Conservation (phyloP, 2,329 filamentous ascomycete genomes). For the Apiospora aurea region DNA sequence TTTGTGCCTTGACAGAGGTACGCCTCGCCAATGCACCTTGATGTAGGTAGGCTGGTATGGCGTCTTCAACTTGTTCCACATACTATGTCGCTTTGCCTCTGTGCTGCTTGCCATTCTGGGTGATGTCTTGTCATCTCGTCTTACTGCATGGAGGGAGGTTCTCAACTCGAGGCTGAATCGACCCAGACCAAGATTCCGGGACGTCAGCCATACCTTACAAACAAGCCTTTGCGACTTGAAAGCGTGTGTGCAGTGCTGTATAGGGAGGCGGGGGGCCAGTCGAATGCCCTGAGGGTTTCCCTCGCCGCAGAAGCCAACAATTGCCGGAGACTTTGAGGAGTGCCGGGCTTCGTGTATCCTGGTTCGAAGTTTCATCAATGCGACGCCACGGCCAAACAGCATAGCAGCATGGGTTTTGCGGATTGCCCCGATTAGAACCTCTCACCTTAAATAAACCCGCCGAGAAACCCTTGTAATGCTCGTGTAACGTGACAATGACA, state of each 20-base stretch:
- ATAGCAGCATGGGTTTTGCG: background rate
- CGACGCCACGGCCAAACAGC: background rate
- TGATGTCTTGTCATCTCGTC: background rate
- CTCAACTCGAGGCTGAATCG: background rate
- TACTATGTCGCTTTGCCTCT: background rate
- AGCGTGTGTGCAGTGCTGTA: background rate
- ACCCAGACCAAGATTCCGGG: slow-evolving; percentile 9
- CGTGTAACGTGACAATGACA: slow-evolving; percentile 10
- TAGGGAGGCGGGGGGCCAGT: background rate
- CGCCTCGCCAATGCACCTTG: background rate
- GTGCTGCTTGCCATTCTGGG: background rate
- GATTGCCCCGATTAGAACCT: background rate
- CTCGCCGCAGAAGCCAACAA: background rate
- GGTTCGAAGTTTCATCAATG: background rate
- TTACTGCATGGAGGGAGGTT: background rate
- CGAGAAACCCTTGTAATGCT: background rate
- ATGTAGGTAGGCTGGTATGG: background rate
- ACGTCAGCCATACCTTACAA: background rate
- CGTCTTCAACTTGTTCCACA: background rate
- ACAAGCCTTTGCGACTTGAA: slow-evolving; percentile 10
- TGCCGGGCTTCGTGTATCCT: slow-evolving; percentile 3
- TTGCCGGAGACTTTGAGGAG: background rate
- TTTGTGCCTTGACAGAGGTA: background rate
- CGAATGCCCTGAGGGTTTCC: background rate
- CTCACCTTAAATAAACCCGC: slow-evolving; percentile 11